Conservation (phyloP, 768 basidiomycete species). For the Phaeotremella skinneri region DNA sequence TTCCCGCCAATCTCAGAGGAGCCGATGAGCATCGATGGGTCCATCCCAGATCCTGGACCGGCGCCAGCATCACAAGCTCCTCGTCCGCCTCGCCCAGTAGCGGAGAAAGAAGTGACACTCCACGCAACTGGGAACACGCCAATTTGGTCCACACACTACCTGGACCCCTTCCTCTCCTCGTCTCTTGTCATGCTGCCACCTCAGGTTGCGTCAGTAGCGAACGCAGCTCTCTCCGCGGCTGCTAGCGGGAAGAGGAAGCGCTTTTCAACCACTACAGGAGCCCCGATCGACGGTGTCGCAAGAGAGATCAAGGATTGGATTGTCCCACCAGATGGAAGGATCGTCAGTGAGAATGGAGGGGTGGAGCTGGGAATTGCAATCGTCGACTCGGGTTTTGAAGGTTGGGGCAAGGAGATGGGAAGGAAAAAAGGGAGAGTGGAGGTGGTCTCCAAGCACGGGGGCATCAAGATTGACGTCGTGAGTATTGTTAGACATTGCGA, state of each 20-base stretch:
- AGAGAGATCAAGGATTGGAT: slow-evolving; percentile 37
- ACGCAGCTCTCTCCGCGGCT: slow-evolving; percentile 32
- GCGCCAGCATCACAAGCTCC: background rate
- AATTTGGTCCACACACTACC: slow-evolving; percentile 46
- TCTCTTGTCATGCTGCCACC: slow-evolving; percentile 28
- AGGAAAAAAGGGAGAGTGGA: slow-evolving; percentile 42
- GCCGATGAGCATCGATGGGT: background rate
- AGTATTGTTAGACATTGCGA: slow-evolving; percentile 8
- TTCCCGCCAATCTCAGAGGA: slow-evolving; percentile 9
- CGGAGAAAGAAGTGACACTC: slow-evolving; percentile 35
- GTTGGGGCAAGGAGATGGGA: slow-evolving; percentile 36
- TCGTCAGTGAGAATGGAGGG: slow-evolving; percentile 35
- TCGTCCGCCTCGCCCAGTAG: slow-evolving; percentile 15
- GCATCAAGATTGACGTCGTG: slow-evolving; percentile 42
- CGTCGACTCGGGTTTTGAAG: slow-evolving; percentile 32
- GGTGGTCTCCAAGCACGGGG: slow-evolving; percentile 30
- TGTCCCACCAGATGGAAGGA: slow-evolving; percentile 36
- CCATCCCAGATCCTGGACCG: background rate
- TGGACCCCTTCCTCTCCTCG: slow-evolving; percentile 35
- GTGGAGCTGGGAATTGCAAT: slow-evolving; percentile 41
- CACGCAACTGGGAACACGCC: slow-evolving; percentile 34
- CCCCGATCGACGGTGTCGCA: slow-evolving; percentile 43
- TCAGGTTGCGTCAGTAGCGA: slow-evolving; percentile 31
- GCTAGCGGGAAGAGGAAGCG: slow-evolving; percentile 25
- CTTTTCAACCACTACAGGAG: slow-evolving; percentile 33